phyloP scores from a whole-genome alignment of 2,329 filamentous ascomycete species.

The Fusarium haematococcum region DNA sequence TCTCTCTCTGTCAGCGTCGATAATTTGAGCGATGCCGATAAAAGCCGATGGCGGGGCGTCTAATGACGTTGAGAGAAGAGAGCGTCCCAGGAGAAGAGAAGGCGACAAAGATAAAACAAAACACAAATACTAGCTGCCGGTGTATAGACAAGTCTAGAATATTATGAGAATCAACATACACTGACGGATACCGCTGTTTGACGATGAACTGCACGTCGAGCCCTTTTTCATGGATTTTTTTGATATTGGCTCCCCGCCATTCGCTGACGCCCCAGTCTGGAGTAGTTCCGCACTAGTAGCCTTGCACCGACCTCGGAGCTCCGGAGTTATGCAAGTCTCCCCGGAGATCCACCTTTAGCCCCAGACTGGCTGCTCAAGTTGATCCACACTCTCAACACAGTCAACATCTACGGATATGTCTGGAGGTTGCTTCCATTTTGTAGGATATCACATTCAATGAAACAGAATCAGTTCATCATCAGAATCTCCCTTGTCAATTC shows the following conservation, averaged over 20 bases:
- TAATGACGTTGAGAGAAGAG: not conserved
- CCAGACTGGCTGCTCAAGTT: not conserved
- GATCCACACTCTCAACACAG: not conserved
- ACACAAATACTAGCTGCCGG: not conserved
- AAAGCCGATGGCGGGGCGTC: not conserved
- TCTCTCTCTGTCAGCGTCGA: conserved; percentile 1
- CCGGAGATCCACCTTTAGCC: not conserved
- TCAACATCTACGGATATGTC: not conserved
- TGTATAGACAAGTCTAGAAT: not conserved
- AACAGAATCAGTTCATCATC: not conserved
- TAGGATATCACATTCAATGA: not conserved
- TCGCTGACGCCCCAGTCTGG: conserved; percentile 19
- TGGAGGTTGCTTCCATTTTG: not conserved
- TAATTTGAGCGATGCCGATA: not conserved
- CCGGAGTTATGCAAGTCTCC: conserved; percentile 16
- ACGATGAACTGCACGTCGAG: conserved; percentile 11
- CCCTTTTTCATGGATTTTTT: conserved; percentile 13
- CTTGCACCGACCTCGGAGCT: conserved; percentile 33
- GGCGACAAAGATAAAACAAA: not conserved
- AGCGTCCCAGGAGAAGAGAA: not conserved
- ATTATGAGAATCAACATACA: not conserved
- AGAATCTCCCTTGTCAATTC: conserved; percentile 23
- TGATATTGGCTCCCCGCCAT: conserved; percentile 29
- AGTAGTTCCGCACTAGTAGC: conserved; percentile 15
- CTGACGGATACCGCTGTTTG: conserved; percentile 9